Base-by-base conservation (phyloP, 176 grass and related monocot genomes). In the Avena atlantica region DNA sequence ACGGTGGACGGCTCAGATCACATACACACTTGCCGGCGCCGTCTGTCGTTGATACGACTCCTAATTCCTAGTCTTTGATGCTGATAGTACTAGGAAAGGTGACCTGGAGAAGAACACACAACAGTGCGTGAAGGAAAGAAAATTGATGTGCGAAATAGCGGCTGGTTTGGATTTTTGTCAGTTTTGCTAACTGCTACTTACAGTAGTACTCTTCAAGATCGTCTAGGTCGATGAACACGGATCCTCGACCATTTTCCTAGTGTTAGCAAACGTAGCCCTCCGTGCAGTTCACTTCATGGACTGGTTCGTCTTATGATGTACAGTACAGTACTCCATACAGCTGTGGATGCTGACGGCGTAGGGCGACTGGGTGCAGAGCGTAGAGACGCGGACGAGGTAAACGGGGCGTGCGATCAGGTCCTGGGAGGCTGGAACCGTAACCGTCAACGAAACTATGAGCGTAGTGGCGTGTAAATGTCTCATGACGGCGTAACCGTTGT, bases 391-490 rank as follows among this genome's bases (percentile, higher is more conserved):
- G 47, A 79, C 45, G 10, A 49, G 73, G 81, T 87, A 84, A 62
- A 81, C 81, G 67, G 73, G 19, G 19, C 4, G 62, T 4, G 19
- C 51, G 89, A 90, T 73, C 73, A 1, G 19, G 45, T 62, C 81
- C 1, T 12, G 13, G 12, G 13, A 8, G 11, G 23, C 8, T 15
- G 79, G 76, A 80, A 0, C 60, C 49, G 81, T 81, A 76, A 81
- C 27, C 14, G 29, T 55, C 82, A 5, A 62, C 27, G 9, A 17
- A 13, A 58, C 34, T 44, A n/a, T 20, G 58, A 44, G 17, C 12
- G 21, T 61, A 8, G 9, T 10, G 45, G 45, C 45, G 80, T 87
- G 80, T 90, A 87, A 84, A 84, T 84, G 24, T 20, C 66, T 20
- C 74, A 40, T 51, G 23, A 48, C n/a, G 49, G 5, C 14, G 85